Percentiles rank a stretch among this genome's conserved stretches.
These are phyloP conservation scores for Lyophyllum semitale DNA, from an alignment of 768 basidiomycete species.

Conservation along the genomic window DNA sequence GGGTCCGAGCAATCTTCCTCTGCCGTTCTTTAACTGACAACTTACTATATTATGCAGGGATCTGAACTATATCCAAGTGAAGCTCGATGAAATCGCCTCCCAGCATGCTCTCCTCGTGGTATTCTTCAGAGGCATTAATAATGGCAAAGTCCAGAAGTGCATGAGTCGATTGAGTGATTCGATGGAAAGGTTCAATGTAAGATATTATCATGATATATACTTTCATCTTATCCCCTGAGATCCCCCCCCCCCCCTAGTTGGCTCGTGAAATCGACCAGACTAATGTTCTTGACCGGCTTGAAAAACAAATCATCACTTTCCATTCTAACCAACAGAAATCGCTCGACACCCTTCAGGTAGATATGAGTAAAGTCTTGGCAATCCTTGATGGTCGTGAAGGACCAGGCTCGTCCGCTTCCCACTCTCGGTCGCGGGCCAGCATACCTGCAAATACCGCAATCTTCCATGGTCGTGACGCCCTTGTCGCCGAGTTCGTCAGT, in stretches of 20 bases:
- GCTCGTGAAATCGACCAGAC: background rate
- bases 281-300: background rate
- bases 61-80: background rate
- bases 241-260: background rate
- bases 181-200: background rate
- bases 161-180: background rate
- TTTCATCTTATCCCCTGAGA: background rate
- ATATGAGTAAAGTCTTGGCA: background rate
- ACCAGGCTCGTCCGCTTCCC: background rate
- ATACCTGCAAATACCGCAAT: slow-evolving; percentile 12
- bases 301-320: background rate
- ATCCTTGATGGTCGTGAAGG: background rate
- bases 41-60: background rate
- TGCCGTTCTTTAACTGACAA: background rate
- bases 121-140: background rate
- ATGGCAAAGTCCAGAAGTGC: background rate
- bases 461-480: slow-evolving; percentile 17
- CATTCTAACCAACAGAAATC: background rate
- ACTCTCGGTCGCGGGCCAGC: background rate
- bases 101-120: too few relatives aligned
- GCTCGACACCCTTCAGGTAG: background rate
- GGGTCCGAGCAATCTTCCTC: background rate
- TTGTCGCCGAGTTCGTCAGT: slow-evolving; percentile 14
- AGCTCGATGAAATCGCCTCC: too few relatives aligned
- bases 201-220: background rate